Evolutionary conservation across 192 early-diverging fungal species (phyloP).

Genomic region (Backusella macrospora): DNA sequence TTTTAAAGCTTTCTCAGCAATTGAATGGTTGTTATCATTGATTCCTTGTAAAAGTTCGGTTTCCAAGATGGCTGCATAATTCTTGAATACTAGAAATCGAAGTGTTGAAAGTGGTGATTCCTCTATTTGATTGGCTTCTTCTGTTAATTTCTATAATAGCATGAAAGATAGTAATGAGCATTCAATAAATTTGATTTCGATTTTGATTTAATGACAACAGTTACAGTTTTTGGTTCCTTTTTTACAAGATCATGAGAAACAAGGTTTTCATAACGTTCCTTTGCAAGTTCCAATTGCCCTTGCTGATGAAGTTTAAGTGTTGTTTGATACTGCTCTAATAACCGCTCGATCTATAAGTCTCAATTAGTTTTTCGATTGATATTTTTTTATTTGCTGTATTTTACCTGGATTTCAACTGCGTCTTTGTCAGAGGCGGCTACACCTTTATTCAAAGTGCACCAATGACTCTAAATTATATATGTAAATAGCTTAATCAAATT

Average conservation of each 20-base stretch:
- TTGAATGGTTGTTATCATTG: background rate
- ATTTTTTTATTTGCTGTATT: background rate
- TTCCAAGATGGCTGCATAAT: slow-evolving; percentile 55
- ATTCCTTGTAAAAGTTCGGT: slow-evolving; percentile 28
- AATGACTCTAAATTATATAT: slow-evolving; percentile 27
- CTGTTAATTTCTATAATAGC: slow-evolving; percentile 14
- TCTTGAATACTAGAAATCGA: slow-evolving; percentile 53
- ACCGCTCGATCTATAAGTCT: slow-evolving; percentile 46
- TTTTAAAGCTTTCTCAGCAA: slow-evolving; percentile 38
- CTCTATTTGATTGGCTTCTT: background rate
- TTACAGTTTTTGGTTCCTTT: slow-evolving; percentile 39
- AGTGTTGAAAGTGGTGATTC: slow-evolving; percentile 42
- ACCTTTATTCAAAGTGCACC: slow-evolving; percentile 34
- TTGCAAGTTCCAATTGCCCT: slow-evolving; percentile 40
- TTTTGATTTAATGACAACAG: background rate
- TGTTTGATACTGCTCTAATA: slow-evolving; percentile 45
- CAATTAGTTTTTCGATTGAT: background rate
- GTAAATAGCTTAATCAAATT: background rate
- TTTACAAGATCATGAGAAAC: slow-evolving; percentile 45
- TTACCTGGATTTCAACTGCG: slow-evolving; percentile 39
- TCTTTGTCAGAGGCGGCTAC: slow-evolving; percentile 27
- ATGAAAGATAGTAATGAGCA: background rate
- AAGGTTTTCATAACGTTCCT: slow-evolving; percentile 40
- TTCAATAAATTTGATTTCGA: background rate
- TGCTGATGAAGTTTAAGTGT: slow-evolving; percentile 48